phyloP scores from a whole-genome alignment of 208 protist genomes.

The Wallacemonas collosoma region DNA sequence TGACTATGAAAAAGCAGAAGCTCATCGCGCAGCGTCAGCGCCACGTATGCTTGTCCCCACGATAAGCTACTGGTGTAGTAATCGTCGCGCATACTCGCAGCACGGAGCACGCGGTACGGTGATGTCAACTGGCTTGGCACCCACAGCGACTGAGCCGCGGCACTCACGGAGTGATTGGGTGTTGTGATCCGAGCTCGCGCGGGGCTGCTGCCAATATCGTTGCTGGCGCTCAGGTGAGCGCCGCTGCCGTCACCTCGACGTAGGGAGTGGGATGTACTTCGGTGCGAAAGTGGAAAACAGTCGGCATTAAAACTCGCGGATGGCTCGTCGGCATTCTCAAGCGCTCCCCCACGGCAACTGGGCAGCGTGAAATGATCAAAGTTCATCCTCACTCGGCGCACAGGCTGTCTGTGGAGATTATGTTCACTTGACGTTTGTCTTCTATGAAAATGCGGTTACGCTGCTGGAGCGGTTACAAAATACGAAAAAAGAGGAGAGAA shows the following conservation, averaged over 20 bases:
- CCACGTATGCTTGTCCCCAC: conserved; percentile 68
- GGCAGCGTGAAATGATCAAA: neutral
- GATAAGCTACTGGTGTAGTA: conserved; percentile 80
- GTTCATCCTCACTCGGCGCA: neutral
- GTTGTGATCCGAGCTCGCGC: neutral
- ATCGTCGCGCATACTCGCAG: conserved; percentile 67
- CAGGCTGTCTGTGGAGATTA: too few species aligned
- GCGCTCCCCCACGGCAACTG: neutral
- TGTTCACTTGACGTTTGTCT: too few species aligned
- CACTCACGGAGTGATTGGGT: neutral
- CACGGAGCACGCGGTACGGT: conserved; percentile 77
- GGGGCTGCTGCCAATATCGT: neutral
- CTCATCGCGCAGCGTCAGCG: conserved; percentile 59
- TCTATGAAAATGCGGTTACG: too few species aligned
- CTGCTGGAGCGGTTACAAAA: too few species aligned
- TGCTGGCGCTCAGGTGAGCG: neutral
- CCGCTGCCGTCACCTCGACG: neutral
- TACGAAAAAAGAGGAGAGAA: too few species aligned
- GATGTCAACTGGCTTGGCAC: conserved; percentile 70
- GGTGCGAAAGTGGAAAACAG: neutral
- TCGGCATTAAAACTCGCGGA: neutral
- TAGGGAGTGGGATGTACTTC: neutral
- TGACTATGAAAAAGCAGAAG: conserved; percentile 72
- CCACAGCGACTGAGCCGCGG: conserved; percentile 30
- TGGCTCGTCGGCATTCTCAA: neutral